phyloP scores from a whole-genome alignment of 2,329 filamentous ascomycete species.

The Fusarium virguliforme region DNA sequence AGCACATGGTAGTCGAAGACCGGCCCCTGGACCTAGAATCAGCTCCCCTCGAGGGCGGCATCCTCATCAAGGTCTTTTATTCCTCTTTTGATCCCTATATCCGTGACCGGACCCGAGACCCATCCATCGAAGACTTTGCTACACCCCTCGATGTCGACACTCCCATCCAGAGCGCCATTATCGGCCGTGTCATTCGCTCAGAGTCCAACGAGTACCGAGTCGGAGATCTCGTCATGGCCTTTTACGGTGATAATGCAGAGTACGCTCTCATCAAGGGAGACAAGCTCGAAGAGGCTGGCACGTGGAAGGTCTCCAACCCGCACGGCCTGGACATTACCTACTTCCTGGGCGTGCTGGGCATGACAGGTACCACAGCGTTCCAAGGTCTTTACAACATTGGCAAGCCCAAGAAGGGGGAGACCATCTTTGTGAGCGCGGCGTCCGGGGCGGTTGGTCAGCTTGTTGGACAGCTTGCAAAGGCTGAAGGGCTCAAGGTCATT shows the following conservation, averaged over 20 bases:
- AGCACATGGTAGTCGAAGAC: conserved; percentile 2
- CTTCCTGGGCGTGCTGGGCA: neutral
- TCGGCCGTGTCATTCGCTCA: conserved; percentile 2
- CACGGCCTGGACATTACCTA: neutral
- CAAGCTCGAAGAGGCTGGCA: neutral
- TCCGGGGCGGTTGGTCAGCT: neutral
- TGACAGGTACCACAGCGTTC: neutral
- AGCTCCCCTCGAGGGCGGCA: neutral
- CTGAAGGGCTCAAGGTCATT: neutral
- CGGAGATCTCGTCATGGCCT: neutral
- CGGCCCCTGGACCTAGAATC: neutral
- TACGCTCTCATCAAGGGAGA: conserved; percentile 9
- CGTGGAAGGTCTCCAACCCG: conserved; percentile 2
- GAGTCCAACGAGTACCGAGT: neutral
- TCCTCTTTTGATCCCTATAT: neutral
- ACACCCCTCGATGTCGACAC: conserved; percentile 1
- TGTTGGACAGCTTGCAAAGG: conserved; percentile 7
- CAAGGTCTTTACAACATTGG: neutral
- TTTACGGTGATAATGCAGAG: neutral
- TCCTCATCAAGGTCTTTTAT: neutral
- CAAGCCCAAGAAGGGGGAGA: conserved; percentile 6
- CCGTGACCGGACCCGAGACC: conserved; percentile 1
- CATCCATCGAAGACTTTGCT: neutral
- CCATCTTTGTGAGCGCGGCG: conserved; percentile 3
- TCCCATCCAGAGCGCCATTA: neutral